These are phyloP conservation scores for Allium cepa DNA, from an alignment of 106 monocot species.

Conservation along the genomic window DNA sequence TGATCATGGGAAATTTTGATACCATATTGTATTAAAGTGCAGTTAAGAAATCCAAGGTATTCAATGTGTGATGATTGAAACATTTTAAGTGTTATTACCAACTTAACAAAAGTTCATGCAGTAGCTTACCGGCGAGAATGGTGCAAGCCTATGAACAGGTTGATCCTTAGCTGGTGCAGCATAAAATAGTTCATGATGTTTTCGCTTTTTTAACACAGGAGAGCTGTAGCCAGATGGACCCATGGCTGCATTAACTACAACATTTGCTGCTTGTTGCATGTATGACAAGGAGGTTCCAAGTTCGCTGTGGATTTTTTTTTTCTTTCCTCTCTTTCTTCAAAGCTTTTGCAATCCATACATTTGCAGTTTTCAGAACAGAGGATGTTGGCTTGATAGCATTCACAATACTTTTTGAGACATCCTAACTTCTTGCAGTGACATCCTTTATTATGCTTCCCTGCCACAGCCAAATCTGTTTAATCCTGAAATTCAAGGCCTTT, in stretches of 20 bases:
- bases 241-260: slow-evolving; percentile 70
- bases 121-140: too few relatives aligned
- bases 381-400: slow-evolving; percentile 91
- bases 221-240: slow-evolving; percentile 47
- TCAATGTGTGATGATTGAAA: too few relatives aligned
- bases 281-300: slow-evolving; percentile 39
- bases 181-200: too few relatives aligned
- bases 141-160: too few relatives aligned
- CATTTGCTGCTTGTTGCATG: slow-evolving; percentile 84
- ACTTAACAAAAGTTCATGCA: too few relatives aligned
- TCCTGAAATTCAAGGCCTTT: slow-evolving; percentile 28
- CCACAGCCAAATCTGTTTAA: slow-evolving; percentile 46
- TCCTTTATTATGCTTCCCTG: slow-evolving; percentile 87
- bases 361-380: slow-evolving; percentile 94
- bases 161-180: too few relatives aligned
- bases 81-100: too few relatives aligned
- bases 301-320: slow-evolving; percentile 56
- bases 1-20: too few relatives aligned
- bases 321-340: slow-evolving; percentile 84
- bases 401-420: slow-evolving; percentile 94
- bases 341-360: slow-evolving; percentile 86
- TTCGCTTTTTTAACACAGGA: too few relatives aligned
- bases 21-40: too few relatives aligned
- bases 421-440: slow-evolving; percentile 94
- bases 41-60: too few relatives aligned